Base-by-base conservation (phyloP, 2,329 filamentous ascomycete genomes). In the Whalleya microplaca region DNA sequence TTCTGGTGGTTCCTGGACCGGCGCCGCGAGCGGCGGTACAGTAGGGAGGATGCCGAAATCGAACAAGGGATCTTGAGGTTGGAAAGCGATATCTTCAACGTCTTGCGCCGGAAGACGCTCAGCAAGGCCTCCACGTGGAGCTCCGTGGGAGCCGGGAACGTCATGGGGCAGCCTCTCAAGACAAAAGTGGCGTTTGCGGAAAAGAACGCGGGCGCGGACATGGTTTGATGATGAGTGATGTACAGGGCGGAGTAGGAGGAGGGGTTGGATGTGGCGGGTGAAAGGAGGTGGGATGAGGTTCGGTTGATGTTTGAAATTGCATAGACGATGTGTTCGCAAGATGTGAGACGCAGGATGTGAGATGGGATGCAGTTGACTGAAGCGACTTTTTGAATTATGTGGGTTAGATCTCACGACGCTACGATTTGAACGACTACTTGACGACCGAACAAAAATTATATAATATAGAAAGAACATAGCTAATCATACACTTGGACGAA, bases 71-170 rank as follows among this genome's bases (percentile, higher is more conserved):
- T 85, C 61, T 78, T 81, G 41, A 72, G 75, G 58, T 81, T 86
- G 79, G 83, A 86, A 70, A 76, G 72, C 58, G 78, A 84, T 45
- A 84, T 86, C 62, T 80, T 85, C 75, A 76, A 76, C 50, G 75
- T 79, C 49, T 77, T 86, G 73, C 75, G 83, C 21, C 79, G 82
- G 72, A 76, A 80, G 67, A 84, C 83, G 2, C 78, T 85, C 78
- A 81, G 77, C 59, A 84, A 82, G 71, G 76, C 78, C 21, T 74
- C 78, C 49, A 85, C 82, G 7, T 85, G 80, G 78, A 81, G 78
- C 47, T 76, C 78, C 2, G 64, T 60, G 2, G 48, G 32, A 5
- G 3, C 32, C 32, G 32, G 32, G 8, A 37, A 37, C 9, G 32
- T 14, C 32, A 12, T 27, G n/a, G n/a, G n/a, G 23, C 23, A 4